Percentiles rank a stretch among this genome's conserved stretches.
phyloP scores from a whole-genome alignment of 2,329 filamentous ascomycete species.

The Hymenoscyphus albidus region DNA sequence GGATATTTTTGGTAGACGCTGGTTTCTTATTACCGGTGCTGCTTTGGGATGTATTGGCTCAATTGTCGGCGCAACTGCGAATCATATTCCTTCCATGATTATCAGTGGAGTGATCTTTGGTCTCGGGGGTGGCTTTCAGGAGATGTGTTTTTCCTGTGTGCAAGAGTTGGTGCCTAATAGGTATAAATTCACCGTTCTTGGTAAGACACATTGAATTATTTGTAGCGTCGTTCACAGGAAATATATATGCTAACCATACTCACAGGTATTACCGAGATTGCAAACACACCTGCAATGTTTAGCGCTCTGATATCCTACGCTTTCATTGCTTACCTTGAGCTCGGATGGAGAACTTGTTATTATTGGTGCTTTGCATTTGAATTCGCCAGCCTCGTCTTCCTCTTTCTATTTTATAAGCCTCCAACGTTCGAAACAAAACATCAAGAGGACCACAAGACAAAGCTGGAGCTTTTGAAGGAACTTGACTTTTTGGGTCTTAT shows the following conservation, averaged over 20 bases:
- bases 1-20: conserved; percentile 41
- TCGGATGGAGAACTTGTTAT: conserved; percentile 35
- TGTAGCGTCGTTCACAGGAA: not conserved
- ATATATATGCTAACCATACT: not conserved
- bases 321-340: conserved; percentile 32
- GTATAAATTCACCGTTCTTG: conserved; percentile 27
- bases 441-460: conserved; percentile 35
- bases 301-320: conserved; percentile 34
- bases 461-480: conserved; percentile 38
- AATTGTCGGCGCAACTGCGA: conserved; percentile 40
- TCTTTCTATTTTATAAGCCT: conserved; percentile 45
- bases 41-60: conserved; percentile 36
- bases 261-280: conserved; percentile 22
- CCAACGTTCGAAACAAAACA: conserved; percentile 38
- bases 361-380: conserved; percentile 37
- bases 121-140: conserved; percentile 39
- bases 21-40: conserved; percentile 38
- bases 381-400: conserved; percentile 25
- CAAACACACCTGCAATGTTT: conserved; percentile 35
- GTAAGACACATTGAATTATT: conserved; percentile 4
- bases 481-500: conserved; percentile 46
- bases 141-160: conserved; percentile 36
- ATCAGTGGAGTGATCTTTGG: conserved; percentile 40
- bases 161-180: conserved; percentile 40
- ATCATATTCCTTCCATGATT: conserved; percentile 41